A percentile compares a stretch with the other conserved stretches of the same genome.
These are phyloP conservation scores for Leucaena leucocephala DNA, from an alignment of 306 rosid genomes.

Conservation along the genomic window DNA sequence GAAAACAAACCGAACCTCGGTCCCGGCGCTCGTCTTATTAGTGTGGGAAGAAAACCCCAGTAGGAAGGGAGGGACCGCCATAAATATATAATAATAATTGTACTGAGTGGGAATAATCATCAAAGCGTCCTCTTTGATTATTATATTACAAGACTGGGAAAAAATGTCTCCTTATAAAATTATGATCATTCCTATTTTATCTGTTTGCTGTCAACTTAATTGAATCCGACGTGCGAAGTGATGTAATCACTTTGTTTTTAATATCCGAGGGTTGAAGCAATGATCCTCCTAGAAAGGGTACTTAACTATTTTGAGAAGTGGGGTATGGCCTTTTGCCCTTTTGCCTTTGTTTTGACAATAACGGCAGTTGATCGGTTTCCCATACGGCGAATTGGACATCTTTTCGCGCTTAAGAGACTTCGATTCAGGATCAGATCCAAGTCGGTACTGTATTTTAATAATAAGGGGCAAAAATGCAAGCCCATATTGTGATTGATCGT, in stretches of 20 bases:
- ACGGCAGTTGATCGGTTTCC: conserved; percentile 20
- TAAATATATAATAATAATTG: conserved; percentile 24
- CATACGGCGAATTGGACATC: background rate
- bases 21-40: conserved; percentile 39
- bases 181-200: background rate
- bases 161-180: background rate
- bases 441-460: conserved; percentile 32
- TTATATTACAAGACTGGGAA: background rate
- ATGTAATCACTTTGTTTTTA: background rate
- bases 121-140: background rate
- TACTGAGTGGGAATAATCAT: conserved; percentile 17
- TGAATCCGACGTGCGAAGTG: background rate
- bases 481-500: background rate
- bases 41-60: conserved; percentile 29
- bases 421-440: conserved; percentile 5
- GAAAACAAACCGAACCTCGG: conserved; percentile 39
- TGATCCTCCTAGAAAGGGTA: background rate
- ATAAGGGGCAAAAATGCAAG: background rate
- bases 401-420: conserved; percentile 4
- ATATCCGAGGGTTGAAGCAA: no score
- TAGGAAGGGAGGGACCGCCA: conserved; percentile 53
- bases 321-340: background rate
- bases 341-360: conserved; percentile 33
- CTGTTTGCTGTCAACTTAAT: background rate
- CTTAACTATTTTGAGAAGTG: conserved; percentile 22